Evolutionary conservation across 2,329 filamentous ascomycete species (phyloP).

Genomic region (Penicillium psychrosexuale): DNA sequence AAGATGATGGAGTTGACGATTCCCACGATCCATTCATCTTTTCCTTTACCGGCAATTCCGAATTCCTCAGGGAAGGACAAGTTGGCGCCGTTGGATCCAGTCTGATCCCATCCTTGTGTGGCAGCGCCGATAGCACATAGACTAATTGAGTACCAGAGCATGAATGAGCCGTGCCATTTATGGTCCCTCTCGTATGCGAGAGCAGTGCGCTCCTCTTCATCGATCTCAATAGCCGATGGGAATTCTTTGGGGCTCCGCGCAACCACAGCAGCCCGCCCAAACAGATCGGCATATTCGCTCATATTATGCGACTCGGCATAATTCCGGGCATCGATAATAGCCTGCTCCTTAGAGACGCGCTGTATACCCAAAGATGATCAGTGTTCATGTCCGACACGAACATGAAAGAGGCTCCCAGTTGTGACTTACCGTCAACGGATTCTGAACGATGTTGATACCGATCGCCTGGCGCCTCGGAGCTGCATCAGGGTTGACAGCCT

Average conservation of each 20-base stretch:
- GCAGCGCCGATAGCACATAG: constrained; percentile 50
- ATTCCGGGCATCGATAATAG: constrained; percentile 30
- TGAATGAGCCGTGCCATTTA: constrained; percentile 47
- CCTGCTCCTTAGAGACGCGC: constrained; percentile 33
- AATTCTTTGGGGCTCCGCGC: constrained; percentile 28
- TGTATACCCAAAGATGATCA: constrained; percentile 13
- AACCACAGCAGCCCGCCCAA: constrained; percentile 38
- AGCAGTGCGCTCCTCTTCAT: constrained; percentile 40
- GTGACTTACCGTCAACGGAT: constrained; percentile 44
- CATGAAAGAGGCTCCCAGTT: no score
- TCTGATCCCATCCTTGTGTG: constrained; percentile 54
- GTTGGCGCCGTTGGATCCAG: constrained; percentile 53
- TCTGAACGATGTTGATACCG: constrained; percentile 49
- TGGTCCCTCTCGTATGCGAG: constrained; percentile 46
- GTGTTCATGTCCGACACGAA: not conserved
- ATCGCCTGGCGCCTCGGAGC: constrained; percentile 39
- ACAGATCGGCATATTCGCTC: constrained; percentile 37
- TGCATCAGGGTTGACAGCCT: constrained; percentile 4
- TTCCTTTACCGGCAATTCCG: constrained; percentile 39
- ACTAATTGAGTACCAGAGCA: constrained; percentile 49
- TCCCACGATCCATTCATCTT: constrained; percentile 59
- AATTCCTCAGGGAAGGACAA: constrained; percentile 47
- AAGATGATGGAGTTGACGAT: constrained; percentile 59
- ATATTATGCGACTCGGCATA: constrained; percentile 33
- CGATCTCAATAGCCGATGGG: constrained; percentile 36